phyloP scores from a whole-genome alignment of 2,329 filamentous ascomycete species.

The Ceratocystis diversiconidia region DNA sequence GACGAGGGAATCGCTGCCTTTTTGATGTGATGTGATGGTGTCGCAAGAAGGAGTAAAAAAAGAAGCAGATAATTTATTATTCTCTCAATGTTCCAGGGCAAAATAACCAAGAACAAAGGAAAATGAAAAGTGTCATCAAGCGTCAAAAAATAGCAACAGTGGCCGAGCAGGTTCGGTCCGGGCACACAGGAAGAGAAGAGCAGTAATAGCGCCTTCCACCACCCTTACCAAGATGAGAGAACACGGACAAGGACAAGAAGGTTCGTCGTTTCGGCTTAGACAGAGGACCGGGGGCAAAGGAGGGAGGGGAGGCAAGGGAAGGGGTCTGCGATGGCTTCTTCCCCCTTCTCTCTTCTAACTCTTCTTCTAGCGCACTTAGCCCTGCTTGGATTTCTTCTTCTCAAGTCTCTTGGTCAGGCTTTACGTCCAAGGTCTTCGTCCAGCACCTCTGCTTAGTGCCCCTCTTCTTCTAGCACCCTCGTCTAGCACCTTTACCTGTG shows the following conservation, averaged over 20 bases:
- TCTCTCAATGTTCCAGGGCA: not conserved
- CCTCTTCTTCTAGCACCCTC: too few species aligned
- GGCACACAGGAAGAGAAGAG: not conserved
- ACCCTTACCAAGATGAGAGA: too few species aligned
- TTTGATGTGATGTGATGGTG: constrained; percentile 3
- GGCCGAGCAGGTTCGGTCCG: not conserved
- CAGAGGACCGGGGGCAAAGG: too few species aligned
- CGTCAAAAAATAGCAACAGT: not conserved
- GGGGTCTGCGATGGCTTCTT: not conserved
- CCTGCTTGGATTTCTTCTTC: too few species aligned
- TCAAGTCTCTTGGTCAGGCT: too few species aligned
- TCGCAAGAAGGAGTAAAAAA: not conserved
- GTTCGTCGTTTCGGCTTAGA: not conserved
- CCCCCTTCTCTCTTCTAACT: not conserved
- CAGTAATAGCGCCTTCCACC: not conserved
- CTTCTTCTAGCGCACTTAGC: too few species aligned
- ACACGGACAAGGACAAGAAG: not conserved
- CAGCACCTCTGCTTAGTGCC: too few species aligned
- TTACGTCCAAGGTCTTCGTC: too few species aligned
- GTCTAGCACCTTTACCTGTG: too few species aligned
- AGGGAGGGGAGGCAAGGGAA: not conserved
- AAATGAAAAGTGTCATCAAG: constrained; percentile 7
- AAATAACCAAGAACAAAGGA: constrained; percentile 4
- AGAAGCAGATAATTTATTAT: not conserved
- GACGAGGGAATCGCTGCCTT: constrained; percentile 3